A percentile compares a stretch with the other conserved stretches of the same genome.
Conservation (phyloP, 148 eudicot genomes). For the Cornus suecica region DNA sequence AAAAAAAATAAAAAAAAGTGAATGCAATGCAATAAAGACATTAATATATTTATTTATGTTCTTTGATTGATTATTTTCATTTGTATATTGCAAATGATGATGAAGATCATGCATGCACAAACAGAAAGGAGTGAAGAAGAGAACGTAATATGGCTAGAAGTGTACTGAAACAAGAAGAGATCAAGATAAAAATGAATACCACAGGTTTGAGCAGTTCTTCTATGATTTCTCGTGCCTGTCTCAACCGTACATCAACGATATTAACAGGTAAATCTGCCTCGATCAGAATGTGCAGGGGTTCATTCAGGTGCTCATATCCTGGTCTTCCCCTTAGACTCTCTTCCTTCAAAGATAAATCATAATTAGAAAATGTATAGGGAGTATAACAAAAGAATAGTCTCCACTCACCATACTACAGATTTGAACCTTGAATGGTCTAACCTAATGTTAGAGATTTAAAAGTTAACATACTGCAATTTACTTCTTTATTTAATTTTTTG, state of each 20-base stretch:
- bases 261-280: conserved; percentile 46
- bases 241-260: conserved; percentile 35
- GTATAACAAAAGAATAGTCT: too few species aligned
- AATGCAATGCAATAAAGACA: background rate
- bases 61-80: background rate
- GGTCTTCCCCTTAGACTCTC: conserved; percentile 47
- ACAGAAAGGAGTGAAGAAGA: background rate
- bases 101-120: background rate
- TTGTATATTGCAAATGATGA: too few species aligned
- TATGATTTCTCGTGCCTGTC: conserved; percentile 44
- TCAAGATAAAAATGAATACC: conserved; percentile 14
- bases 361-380: background rate
- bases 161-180: too few species aligned
- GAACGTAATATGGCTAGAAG: background rate
- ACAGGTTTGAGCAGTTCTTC: conserved; percentile 50
- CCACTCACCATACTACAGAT: background rate
- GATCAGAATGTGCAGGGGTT: conserved; percentile 40
- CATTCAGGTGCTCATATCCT: conserved; percentile 54
- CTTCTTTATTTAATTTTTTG: background rate
- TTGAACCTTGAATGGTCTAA: conserved; percentile 1
- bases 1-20: background rate
- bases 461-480: background rate
- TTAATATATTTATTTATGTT: background rate
- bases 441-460: background rate
- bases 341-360: conserved; percentile 24